phyloP scores from a whole-genome alignment of 306 rosid genomes.

The Cicer judaicum region DNA sequence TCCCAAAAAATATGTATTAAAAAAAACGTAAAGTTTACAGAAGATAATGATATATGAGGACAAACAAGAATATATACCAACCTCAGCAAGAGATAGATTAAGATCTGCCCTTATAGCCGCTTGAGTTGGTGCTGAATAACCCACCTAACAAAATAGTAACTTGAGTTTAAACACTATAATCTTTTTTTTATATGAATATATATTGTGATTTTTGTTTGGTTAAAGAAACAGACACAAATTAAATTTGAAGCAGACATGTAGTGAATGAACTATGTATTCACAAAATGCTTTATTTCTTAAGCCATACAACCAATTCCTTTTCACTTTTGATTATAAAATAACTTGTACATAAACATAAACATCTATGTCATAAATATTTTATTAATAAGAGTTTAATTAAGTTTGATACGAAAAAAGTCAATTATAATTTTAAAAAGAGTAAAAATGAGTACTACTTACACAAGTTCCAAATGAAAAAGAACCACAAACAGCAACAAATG shows the following conservation, averaged over 20 bases:
- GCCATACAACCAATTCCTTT: background rate
- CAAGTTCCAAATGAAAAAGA: conserved; percentile 87
- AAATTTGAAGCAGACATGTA: too few relatives aligned
- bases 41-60: background rate
- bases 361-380: too few relatives aligned
- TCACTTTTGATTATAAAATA: too few relatives aligned
- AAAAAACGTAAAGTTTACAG: background rate
- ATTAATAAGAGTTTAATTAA: too few relatives aligned
- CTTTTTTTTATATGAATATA: conserved; percentile 5
- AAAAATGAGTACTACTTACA: conserved; percentile 50
- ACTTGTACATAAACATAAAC: too few relatives aligned
- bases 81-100: conserved; percentile 58
- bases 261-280: too few relatives aligned
- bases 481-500: conserved; percentile 80
- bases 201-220: conserved; percentile 18
- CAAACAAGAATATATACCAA: conserved; percentile 19
- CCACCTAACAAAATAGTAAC: conserved; percentile 54
- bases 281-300: too few relatives aligned
- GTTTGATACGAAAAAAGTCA: background rate
- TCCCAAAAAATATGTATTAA: background rate
- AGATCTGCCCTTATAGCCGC: conserved; percentile 55
- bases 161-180: conserved; percentile 33
- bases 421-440: background rate
- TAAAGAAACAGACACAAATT: background rate
- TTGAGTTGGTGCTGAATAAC: conserved; percentile 64